These are phyloP conservation scores for Micractinium conductrix DNA, from an alignment of 139 green algal species.

Conservation along the genomic window DNA sequence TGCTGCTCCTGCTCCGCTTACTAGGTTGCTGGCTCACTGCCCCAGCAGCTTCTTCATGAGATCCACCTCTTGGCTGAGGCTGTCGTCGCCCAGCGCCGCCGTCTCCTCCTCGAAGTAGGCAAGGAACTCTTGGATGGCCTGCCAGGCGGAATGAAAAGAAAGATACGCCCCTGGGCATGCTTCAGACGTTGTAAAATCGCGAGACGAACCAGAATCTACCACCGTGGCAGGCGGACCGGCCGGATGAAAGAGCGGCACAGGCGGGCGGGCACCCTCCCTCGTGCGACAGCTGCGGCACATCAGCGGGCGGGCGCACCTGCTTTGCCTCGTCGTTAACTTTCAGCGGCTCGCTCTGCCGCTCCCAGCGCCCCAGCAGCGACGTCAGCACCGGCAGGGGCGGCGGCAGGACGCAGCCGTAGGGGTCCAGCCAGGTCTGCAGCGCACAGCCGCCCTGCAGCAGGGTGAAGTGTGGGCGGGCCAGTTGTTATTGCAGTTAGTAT, in stretches of 20 bases:
- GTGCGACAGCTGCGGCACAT: too few species aligned
- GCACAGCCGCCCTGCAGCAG: constrained; percentile 15
- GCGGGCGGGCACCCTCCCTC: too few species aligned
- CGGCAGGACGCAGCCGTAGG: constrained; percentile 41
- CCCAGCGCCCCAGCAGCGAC: constrained; percentile 39
- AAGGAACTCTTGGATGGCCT: constrained; percentile 32
- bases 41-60: constrained; percentile 21
- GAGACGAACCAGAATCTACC: too few species aligned
- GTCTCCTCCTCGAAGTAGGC: constrained; percentile 36
- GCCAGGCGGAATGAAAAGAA: background rate
- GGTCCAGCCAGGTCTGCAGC: constrained; percentile 22
- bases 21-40: too few species aligned
- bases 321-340: background rate
- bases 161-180: background rate
- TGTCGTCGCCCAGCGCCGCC: background rate
- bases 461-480: too few species aligned
- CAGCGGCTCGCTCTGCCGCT: constrained; percentile 34
- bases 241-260: too few species aligned
- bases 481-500: too few species aligned
- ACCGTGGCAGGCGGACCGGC: too few species aligned
- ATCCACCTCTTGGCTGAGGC: constrained; percentile 34
- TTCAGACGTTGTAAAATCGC: too few species aligned
- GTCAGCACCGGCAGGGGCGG: constrained; percentile 8
- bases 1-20: too few species aligned
- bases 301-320: too few species aligned